These are phyloP conservation scores for Tilletia indica DNA, from an alignment of 1,284 basidiomycete species.

Conservation along the genomic window DNA sequence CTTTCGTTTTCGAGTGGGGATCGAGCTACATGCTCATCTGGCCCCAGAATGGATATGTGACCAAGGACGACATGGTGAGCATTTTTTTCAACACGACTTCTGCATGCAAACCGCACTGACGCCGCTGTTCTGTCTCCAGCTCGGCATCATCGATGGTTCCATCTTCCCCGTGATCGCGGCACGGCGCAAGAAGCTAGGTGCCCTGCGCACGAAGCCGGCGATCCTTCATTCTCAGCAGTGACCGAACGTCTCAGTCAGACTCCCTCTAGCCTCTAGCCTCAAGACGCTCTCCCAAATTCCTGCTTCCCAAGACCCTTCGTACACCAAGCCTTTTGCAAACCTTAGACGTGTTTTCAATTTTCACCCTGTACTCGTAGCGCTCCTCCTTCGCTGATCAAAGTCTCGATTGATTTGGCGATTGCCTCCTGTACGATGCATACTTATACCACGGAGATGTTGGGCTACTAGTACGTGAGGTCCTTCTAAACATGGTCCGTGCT, in stretches of 20 bases:
- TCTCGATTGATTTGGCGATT: too few species aligned
- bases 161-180: conserved; percentile 36
- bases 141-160: conserved; percentile 31
- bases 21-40: conserved; percentile 39
- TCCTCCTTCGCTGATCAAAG: too few species aligned
- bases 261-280: too few species aligned
- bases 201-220: not conserved
- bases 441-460: too few species aligned
- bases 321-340: too few species aligned
- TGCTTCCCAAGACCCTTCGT: too few species aligned
- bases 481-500: too few species aligned
- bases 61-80: conserved; percentile 35
- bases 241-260: not conserved
- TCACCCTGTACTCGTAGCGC: too few species aligned
- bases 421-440: too few species aligned
- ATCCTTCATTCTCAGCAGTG: not conserved
- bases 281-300: too few species aligned
- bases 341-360: too few species aligned
- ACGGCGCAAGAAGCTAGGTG: not conserved
- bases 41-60: conserved; percentile 42
- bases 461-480: too few species aligned
- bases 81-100: not conserved
- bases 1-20: conserved; percentile 41
- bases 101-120: not conserved
- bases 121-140: not conserved